Base-by-base conservation (phyloP, 164 flowering plant species). In the Brasenia schreberi region DNA sequence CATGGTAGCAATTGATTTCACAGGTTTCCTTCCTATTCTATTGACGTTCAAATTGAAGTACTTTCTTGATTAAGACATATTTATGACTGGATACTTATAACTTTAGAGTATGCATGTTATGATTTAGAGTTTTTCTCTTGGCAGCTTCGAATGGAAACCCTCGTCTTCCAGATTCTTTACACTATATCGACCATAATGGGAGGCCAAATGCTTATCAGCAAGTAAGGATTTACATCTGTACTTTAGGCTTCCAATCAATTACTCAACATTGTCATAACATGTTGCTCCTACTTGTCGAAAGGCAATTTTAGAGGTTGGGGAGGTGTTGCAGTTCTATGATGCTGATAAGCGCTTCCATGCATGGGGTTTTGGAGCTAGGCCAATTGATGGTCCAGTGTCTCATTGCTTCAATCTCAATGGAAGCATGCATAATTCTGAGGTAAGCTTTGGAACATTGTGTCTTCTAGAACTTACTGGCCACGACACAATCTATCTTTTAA, bases 1-100 rank as follows among this genome's bases (percentile, higher is more conserved):
- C 68, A 86, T 91, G 93, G 99, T 91, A 70, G 99, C 97, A 58
- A 82, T 91, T 72, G 97, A 94, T 78, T 94, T 94, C 71, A 94
- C 99, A 5, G 96, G 99, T 94, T 76, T 12, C 19, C 7, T 14
- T n/a, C 53, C 53, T 23, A 45, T 45, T 45, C 7, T 45, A 6
- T 45, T 7, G 33, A 11, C 43, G 9, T 64, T 23, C 5, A 53
- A n/a, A 62, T 27, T 43, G 42, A 5, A 12, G 42, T 63, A 58
- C 58, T 49, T 10, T 61, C 17, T 7, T 65, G 39, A 42, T 63
- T 45, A 56, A 12, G 6, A 19, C 69, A 23, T 64, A 61, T 19
- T 65, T 49, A 17, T 64, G 61, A 7, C n/a, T 62, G 58, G 53
- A 73, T 72, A 42, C 39, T 65, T 44, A 62, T 14, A 59, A 33